Conservation (phyloP, 2,329 filamentous ascomycete species). For the Ophiostoma ulmi region DNA sequence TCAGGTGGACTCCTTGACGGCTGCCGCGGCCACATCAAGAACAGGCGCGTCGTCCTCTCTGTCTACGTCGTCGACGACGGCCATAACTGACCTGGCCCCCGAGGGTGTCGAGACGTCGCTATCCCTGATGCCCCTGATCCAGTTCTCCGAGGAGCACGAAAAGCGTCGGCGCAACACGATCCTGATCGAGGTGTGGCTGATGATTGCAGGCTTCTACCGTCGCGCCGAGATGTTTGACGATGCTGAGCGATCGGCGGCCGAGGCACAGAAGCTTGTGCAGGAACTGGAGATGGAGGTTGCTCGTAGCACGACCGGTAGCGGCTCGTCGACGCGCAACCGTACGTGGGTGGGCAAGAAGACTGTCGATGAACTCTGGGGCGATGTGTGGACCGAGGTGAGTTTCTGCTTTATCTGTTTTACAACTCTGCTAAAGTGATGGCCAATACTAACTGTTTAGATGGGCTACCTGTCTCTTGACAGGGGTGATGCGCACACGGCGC, state of each 20-base stretch:
- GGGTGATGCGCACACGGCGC: slow-evolving; percentile 60
- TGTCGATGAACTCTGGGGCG: slow-evolving; percentile 77
- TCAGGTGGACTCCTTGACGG: slow-evolving; percentile 44
- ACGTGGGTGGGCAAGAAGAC: slow-evolving; percentile 78
- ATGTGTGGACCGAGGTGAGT: slow-evolving; percentile 74
- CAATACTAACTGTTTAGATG: slow-evolving; percentile 39
- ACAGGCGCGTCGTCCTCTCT: neutral
- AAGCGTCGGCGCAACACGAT: slow-evolving; percentile 47
- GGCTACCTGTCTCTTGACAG: slow-evolving; percentile 62
- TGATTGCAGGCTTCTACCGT: slow-evolving; percentile 83
- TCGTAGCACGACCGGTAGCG: slow-evolving; percentile 50
- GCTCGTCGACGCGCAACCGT: slow-evolving; percentile 54
- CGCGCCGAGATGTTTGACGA: slow-evolving; percentile 76
- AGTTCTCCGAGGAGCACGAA: slow-evolving; percentile 52
- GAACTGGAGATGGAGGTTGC: slow-evolving; percentile 63
- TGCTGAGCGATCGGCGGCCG: slow-evolving; percentile 69
- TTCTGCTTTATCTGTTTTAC: too few relatives aligned
- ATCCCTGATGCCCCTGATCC: slow-evolving; percentile 47
- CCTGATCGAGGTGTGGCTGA: slow-evolving; percentile 79
- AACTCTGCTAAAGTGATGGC: slow-evolving; percentile 32
- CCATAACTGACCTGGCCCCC: slow-evolving; percentile 33
- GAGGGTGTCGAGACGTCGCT: slow-evolving; percentile 41
- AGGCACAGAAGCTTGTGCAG: slow-evolving; percentile 73
- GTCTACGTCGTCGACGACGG: slow-evolving; percentile 37
- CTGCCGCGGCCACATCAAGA: slow-evolving; percentile 26